Percentiles rank a stretch among this genome's conserved stretches.
Evolutionary conservation across 139 green algal genomes (phyloP).

Genomic region (Tetraselmis chui): DNA sequence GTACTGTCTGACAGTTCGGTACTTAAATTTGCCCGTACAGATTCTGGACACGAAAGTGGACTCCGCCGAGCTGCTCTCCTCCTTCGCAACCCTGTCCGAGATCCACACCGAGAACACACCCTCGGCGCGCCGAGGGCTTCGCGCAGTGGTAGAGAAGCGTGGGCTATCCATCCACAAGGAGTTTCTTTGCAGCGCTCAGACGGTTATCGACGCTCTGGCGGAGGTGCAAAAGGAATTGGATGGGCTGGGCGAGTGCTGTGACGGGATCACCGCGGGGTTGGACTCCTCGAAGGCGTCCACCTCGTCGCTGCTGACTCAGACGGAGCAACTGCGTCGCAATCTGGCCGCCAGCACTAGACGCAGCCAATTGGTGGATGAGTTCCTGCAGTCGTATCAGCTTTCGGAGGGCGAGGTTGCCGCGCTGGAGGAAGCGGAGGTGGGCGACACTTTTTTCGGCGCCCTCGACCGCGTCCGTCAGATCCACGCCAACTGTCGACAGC

Average conservation of each 20-base stretch:
- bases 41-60: constrained; percentile 83
- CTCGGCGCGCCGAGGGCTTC: constrained; percentile 35
- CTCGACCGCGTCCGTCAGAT: constrained; percentile 79
- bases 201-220: constrained; percentile 65
- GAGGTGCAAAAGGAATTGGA: constrained; percentile 69
- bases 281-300: constrained; percentile 24
- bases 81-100: constrained; percentile 60
- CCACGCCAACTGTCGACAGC: constrained; percentile 84
- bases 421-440: constrained; percentile 56
- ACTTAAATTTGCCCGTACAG: too few relatives aligned
- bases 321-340: constrained; percentile 44
- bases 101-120: constrained; percentile 76
- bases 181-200: constrained; percentile 66
- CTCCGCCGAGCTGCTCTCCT: constrained; percentile 64
- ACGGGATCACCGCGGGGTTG: constrained; percentile 39
- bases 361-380: constrained; percentile 57
- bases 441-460: constrained; percentile 78
- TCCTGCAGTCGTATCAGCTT: constrained; percentile 94
- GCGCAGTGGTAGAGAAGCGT: constrained; percentile 67
- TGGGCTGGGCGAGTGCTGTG: constrained; percentile 53
- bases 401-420: constrained; percentile 50
- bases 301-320: constrained; percentile 45
- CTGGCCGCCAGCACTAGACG: constrained; percentile 44
- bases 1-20: too few relatives aligned
- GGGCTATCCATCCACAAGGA: constrained; percentile 63